A percentile compares a stretch with the other conserved stretches of the same genome.
Conservation (phyloP, 352 stramenopile genomes). For the Hyaloperonospora brassicae region DNA sequence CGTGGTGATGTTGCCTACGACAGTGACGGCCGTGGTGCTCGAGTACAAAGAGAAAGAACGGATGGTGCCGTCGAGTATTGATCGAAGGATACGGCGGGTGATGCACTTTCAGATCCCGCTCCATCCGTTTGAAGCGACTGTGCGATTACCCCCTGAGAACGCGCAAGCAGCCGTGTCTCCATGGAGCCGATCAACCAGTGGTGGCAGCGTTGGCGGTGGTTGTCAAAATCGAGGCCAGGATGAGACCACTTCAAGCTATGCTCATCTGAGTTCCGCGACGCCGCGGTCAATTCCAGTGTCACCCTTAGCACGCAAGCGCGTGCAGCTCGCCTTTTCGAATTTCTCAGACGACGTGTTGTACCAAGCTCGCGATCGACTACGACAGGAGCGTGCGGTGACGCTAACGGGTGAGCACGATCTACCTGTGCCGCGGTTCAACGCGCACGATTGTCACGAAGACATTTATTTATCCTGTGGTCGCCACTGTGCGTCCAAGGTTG, state of each 20-base stretch:
- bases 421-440: conserved; percentile 67
- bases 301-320: conserved; percentile 53
- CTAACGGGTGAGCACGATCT: conserved; percentile 48
- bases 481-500: conserved; percentile 75
- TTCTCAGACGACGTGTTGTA: conserved; percentile 84
- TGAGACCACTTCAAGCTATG: conserved; percentile 30
- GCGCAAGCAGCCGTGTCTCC: conserved; percentile 6
- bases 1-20: conserved; percentile 6
- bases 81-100: conserved; percentile 77
- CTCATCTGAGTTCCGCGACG: conserved; percentile 43
- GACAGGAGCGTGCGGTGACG: conserved; percentile 64
- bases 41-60: conserved; percentile 84
- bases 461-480: conserved; percentile 79
- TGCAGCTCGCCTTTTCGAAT: conserved; percentile 71
- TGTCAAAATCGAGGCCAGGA: conserved; percentile 23
- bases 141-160: conserved; percentile 50
- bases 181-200: conserved; percentile 16
- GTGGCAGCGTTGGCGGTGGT: conserved; percentile 11
- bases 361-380: conserved; percentile 65
- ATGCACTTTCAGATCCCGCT: conserved; percentile 86
- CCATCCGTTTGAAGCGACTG: conserved; percentile 76
- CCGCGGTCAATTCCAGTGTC: conserved; percentile 82
- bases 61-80: conserved; percentile 74
- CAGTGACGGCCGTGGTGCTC: conserved; percentile 78
- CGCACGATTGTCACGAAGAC: conserved; percentile 74